Evolutionary conservation across 2,329 filamentous ascomycete species (phyloP).

Genomic region (Colletotrichum australisinense): DNA sequence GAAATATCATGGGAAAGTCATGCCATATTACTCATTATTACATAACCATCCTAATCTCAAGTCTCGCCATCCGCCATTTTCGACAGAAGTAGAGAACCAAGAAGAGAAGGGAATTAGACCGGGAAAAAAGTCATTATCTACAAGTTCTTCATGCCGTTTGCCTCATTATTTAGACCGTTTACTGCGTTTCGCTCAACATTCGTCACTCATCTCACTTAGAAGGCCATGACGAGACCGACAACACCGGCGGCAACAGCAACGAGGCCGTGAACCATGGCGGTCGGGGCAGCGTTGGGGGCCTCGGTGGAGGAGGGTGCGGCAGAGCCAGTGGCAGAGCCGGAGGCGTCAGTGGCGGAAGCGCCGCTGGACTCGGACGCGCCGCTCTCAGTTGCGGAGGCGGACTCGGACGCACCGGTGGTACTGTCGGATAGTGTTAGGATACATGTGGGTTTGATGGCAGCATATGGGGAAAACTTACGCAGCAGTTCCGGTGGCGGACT

Average conservation of each 20-base stretch:
- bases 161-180: background rate
- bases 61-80: background rate
- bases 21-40: conserved; percentile 18
- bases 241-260: conserved; percentile 1
- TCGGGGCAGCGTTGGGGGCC: conserved; percentile 22
- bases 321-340: conserved; percentile 2
- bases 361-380: conserved; percentile 17
- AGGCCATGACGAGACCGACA: conserved; percentile 21
- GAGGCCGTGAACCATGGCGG: conserved; percentile 11
- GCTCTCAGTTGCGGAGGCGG: conserved; percentile 7
- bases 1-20: background rate
- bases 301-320: conserved; percentile 13
- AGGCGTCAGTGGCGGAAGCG: conserved; percentile 4
- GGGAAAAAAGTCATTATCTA: conserved; percentile 7
- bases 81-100: background rate
- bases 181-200: background rate
- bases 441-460: background rate
- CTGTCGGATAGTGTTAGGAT: background rate
- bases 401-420: background rate
- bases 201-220: background rate
- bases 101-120: background rate
- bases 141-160: background rate
- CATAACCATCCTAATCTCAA: background rate
- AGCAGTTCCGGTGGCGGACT: conserved; percentile 10
- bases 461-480: conserved; percentile 14